Conservation (phyloP, 2,329 filamentous ascomycete species). For the Zymoseptoria tritici region DNA sequence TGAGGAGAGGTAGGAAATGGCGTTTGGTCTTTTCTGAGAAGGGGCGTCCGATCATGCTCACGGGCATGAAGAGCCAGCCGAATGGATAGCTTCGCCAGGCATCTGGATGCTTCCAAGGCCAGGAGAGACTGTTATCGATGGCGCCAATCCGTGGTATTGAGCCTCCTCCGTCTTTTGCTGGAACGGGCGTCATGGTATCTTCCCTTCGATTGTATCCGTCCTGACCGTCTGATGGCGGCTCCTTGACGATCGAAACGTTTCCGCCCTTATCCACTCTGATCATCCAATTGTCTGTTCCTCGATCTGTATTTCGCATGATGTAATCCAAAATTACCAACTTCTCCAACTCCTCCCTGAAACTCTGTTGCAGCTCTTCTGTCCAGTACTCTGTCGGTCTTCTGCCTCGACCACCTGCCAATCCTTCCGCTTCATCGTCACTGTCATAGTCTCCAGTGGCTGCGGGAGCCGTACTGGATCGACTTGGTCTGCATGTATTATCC, state of each 20-base stretch:
- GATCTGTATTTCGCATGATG: conserved; percentile 97
- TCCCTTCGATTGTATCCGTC: conserved; percentile 43
- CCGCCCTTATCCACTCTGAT: conserved; percentile 86
- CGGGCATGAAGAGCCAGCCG: conserved; percentile 94
- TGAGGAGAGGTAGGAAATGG: conserved; percentile 92
- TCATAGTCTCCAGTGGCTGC: conserved; percentile 46
- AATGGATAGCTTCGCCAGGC: conserved; percentile 90
- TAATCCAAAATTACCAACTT: conserved; percentile 97
- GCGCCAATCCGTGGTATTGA: conserved; percentile 69
- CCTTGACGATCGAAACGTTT: conserved; percentile 78
- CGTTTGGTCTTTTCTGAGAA: conserved; percentile 91
- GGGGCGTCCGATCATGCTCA: conserved; percentile 89
- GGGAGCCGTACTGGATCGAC: conserved; percentile 30
- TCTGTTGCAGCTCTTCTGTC: conserved; percentile 82
- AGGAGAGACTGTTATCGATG: conserved; percentile 95
- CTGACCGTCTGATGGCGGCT: conserved; percentile 61
- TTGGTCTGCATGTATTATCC: conserved; percentile 75
- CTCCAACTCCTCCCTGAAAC: conserved; percentile 89
- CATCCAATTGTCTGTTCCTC: conserved; percentile 99
- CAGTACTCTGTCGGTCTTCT: conserved; percentile 59
- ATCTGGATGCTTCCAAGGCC: conserved; percentile 98
- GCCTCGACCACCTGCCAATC: conserved; percentile 26
- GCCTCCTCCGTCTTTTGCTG: conserved; percentile 36
- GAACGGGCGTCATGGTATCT: conserved; percentile 71
- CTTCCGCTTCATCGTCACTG: conserved; percentile 25